Percentiles rank a stretch among this genome's conserved stretches.
Evolutionary conservation across 2,329 filamentous ascomycete species (phyloP).

Genomic region (Trichophaea hybrida): DNA sequence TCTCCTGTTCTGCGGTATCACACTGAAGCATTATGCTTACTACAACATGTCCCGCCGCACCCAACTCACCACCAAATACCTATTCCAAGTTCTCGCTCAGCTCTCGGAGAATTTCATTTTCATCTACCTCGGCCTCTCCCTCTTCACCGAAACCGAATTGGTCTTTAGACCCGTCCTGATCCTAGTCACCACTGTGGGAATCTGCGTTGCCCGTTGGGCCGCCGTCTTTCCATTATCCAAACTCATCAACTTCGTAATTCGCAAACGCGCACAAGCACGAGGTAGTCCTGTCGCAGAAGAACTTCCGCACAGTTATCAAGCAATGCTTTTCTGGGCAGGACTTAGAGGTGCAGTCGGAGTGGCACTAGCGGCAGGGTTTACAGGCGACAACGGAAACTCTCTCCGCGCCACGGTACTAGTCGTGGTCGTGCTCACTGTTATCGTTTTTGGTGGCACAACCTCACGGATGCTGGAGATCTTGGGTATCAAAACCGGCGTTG

Average conservation of each 20-base stretch:
- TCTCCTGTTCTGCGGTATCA: constrained; percentile 92
- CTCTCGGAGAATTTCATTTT: constrained; percentile 99
- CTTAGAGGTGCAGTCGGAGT: constrained; percentile 91
- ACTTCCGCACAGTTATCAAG: constrained; percentile 85
- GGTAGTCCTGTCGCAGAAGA: constrained; percentile 71
- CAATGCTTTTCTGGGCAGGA: constrained; percentile 99
- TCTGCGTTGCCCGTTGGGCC: constrained; percentile 82
- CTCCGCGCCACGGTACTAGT: constrained; percentile 91
- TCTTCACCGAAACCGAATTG: constrained; percentile 80
- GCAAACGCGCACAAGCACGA: constrained; percentile 64
- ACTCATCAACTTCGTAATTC: constrained; percentile 82
- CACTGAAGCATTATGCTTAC: constrained; percentile 96
- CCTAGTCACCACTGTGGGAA: constrained; percentile 77
- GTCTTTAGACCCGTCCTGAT: constrained; percentile 92
- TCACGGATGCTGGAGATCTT: constrained; percentile 95
- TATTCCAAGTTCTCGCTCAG: constrained; percentile 89
- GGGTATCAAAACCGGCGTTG: constrained; percentile 88
- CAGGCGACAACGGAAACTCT: constrained; percentile 64
- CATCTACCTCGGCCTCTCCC: constrained; percentile 87
- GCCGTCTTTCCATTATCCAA: constrained; percentile 87
- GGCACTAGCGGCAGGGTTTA: constrained; percentile 75
- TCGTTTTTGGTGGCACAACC: constrained; percentile 96
- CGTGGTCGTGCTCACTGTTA: constrained; percentile 91
- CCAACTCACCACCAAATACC: constrained; percentile 92
- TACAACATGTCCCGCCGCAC: constrained; percentile 99